A percentile compares a stretch with the other conserved stretches of the same genome.
Conservation (phyloP, 1,284 basidiomycete species). For the Stygiomarasmius scandens region DNA sequence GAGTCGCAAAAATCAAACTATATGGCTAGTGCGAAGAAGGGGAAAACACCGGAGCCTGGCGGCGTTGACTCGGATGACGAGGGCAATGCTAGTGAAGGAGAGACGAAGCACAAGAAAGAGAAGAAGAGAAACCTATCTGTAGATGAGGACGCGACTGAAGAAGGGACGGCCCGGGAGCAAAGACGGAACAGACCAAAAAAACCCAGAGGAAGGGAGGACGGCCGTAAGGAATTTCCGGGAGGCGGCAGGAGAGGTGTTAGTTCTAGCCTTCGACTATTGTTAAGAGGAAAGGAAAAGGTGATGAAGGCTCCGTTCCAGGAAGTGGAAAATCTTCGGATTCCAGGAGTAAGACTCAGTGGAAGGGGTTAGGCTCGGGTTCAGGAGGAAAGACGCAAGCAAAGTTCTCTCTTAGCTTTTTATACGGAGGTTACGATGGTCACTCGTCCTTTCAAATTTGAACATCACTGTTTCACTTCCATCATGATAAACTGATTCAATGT, state of each 20-base stretch:
- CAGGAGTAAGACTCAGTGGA: not conserved
- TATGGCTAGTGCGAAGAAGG: not conserved
- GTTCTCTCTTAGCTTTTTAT: not conserved
- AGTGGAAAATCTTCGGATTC: not conserved
- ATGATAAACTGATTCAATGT: too few species aligned
- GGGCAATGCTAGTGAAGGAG: slow-evolving; percentile 13
- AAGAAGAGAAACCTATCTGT: slow-evolving; percentile 17
- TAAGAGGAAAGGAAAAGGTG: slow-evolving; percentile 13
- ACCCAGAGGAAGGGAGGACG: not conserved
- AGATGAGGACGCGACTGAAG: too few species aligned
- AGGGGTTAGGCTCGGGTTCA: too few species aligned
- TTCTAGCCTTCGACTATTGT: slow-evolving; percentile 73
- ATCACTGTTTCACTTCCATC: too few species aligned
- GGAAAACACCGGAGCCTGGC: not conserved
- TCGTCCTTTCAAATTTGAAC: too few species aligned
- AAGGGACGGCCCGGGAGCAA: too few species aligned
- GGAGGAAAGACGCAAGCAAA: too few species aligned
- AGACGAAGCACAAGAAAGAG: not conserved
- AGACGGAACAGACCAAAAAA: not conserved
- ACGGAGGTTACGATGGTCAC: too few species aligned
- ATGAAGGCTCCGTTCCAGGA: slow-evolving; percentile 8
- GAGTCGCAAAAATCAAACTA: slow-evolving; percentile 25
- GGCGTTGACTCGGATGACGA: slow-evolving; percentile 26
- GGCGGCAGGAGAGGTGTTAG: slow-evolving; percentile 70
- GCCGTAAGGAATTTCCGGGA: slow-evolving; percentile 41